Percentiles rank a stretch among this genome's conserved stretches.
Conservation (phyloP, 208 protist species). For the Trypanosoma vivax region DNA sequence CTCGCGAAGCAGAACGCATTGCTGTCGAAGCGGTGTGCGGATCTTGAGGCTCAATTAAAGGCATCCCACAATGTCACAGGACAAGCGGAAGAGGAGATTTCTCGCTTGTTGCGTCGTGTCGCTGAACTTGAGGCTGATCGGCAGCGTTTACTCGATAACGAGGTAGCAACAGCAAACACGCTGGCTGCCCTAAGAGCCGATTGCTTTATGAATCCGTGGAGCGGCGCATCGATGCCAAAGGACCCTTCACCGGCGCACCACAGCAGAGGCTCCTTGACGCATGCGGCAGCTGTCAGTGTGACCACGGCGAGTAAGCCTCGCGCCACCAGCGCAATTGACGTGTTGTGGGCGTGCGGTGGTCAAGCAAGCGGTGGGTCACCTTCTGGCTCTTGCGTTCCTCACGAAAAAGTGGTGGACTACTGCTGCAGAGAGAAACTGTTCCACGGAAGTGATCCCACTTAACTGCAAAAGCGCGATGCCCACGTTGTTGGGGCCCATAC, state of each 20-base stretch:
- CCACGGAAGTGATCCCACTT: too few species aligned
- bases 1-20: conserved; percentile 3
- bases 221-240: background rate
- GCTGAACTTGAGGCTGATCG: conserved; percentile 14
- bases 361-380: conserved; percentile 3
- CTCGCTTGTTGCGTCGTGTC: background rate
- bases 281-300: background rate
- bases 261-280: background rate
- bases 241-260: background rate
- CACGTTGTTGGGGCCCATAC: too few species aligned
- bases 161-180: conserved; percentile 9
- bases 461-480: too few species aligned
- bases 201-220: conserved; percentile 8
- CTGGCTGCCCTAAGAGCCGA: conserved; percentile 12
- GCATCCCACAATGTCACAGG: background rate
- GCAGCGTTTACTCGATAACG: conserved; percentile 10
- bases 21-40: conserved; percentile 5
- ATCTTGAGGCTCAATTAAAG: conserved; percentile 13
- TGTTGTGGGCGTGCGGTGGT: conserved; percentile 17
- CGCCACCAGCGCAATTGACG: background rate
- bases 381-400: conserved; percentile 13
- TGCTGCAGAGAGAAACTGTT: conserved; percentile 16
- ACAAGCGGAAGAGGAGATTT: background rate
- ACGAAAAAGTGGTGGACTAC: conserved; percentile 21
- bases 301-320: background rate